Evolutionary conservation across 169 alveolate genomes (phyloP), one percentile per base, ranked within the genome.

Genomic region (Fabrea salina): DNA sequence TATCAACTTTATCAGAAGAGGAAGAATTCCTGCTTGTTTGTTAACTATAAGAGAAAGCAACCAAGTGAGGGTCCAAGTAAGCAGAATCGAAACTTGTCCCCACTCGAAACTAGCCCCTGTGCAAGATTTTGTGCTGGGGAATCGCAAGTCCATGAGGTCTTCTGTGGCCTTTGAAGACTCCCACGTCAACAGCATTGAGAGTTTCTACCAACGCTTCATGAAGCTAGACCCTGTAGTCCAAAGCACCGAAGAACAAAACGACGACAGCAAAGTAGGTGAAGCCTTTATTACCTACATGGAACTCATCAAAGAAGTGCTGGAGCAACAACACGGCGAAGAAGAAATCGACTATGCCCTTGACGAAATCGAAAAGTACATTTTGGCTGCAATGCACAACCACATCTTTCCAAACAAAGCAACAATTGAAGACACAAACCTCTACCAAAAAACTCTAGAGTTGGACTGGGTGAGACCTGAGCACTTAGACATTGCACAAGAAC

Each of bases 11-110:
- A 61, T 61, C 32, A 61, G 39, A 35, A 35, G 39, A 2, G 74
- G 74, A 13, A 61, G 32, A 61, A 51, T 61, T 51, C 74, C 74
- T 16, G 74, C 74, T 27, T 61, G 74, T 61, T 27, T 61, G 27
- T 37, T 61, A 16, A n/a, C 74, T 13, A 27, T 61, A 33, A 61
- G 25, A 61, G 74, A 61, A n/a, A 22, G 51, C 39, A 32, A 25
- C 3, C 32, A 61, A 11, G 25, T 13, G 2, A 61, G 54, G 11
- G 32, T 61, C 1, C 74, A 61, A 37, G 74, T 61, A n/a, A 33
- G 11, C 50, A 13, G 41, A 16, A 47, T 35, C 5, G 11, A 13
- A 2, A n/a, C 49, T 35, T 61, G 74, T 61, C 74, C 74, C 0
- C 74, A 61, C 3, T 61, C 74, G 25, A 61, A 61, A 27, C 50